Percentiles rank a stretch among this genome's conserved stretches.
Evolutionary conservation across 169 alveolate genomes (phyloP).

Genomic region (Condylostoma magnum): DNA sequence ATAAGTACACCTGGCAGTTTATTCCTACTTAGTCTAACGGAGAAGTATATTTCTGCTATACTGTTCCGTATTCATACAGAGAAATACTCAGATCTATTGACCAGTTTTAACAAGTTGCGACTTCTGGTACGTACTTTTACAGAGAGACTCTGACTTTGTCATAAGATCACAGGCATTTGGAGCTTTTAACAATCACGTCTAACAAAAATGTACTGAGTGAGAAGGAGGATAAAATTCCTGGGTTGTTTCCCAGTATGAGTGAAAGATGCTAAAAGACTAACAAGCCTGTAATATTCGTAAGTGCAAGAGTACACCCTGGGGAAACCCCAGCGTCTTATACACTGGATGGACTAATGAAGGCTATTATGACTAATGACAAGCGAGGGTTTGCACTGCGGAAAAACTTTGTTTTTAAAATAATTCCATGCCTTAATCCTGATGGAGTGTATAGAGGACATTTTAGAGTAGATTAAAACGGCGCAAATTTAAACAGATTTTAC

Average conservation of each 20-base stretch:
- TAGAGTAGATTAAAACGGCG: slow-evolving; percentile 66
- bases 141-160: slow-evolving; percentile 38
- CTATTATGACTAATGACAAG: slow-evolving; percentile 29
- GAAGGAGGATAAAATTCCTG: slow-evolving; percentile 33
- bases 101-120: slow-evolving; percentile 13
- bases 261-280: not conserved
- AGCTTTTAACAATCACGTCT: slow-evolving; percentile 50
- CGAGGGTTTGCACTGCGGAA: slow-evolving; percentile 58
- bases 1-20: slow-evolving; percentile 24
- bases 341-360: slow-evolving; percentile 54
- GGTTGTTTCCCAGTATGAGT: slow-evolving; percentile 34
- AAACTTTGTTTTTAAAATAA: slow-evolving; percentile 69
- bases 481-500: slow-evolving; percentile 72
- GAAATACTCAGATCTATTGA: slow-evolving; percentile 4
- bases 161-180: slow-evolving; percentile 50
- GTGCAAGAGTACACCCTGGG: slow-evolving; percentile 71
- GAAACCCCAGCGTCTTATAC: slow-evolving; percentile 67
- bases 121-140: slow-evolving; percentile 18
- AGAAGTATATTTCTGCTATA: slow-evolving; percentile 39
- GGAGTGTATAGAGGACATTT: slow-evolving; percentile 84
- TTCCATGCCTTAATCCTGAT: slow-evolving; percentile 83
- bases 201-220: slow-evolving; percentile 28
- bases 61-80: slow-evolving; percentile 48
- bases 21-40: not conserved
- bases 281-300: slow-evolving; percentile 31